Conservation (phyloP, 768 basidiomycete species). For the Hericium coralloides region DNA sequence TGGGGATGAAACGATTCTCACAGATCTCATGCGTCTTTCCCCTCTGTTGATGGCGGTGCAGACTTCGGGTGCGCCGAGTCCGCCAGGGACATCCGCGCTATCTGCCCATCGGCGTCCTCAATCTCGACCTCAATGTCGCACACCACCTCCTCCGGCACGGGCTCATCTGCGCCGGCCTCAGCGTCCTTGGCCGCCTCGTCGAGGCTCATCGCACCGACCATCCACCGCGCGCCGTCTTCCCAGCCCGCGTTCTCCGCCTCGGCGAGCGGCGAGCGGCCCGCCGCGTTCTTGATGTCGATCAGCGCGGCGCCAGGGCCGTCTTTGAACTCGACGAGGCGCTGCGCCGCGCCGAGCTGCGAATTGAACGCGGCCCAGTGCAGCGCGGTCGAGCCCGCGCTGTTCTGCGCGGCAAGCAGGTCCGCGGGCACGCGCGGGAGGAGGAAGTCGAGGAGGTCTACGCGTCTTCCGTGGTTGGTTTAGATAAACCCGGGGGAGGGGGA, state of each 20-base stretch:
- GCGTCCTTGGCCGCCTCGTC: conserved; percentile 36
- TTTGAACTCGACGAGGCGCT: conserved; percentile 49
- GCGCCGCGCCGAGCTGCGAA: conserved; percentile 54
- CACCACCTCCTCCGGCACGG: conserved; percentile 18
- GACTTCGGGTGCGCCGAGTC: not conserved
- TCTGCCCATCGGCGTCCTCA: conserved; percentile 59
- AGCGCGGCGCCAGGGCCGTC: conserved; percentile 52
- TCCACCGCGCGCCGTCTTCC: conserved; percentile 79
- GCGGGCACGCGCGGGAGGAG: conserved; percentile 55
- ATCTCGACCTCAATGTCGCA: conserved; percentile 58
- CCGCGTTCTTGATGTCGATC: conserved; percentile 70
- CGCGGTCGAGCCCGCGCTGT: conserved; percentile 70
- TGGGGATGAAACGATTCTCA: too few species aligned
- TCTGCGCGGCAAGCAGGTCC: conserved; percentile 50
- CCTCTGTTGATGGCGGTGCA: not conserved
- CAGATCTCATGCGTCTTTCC: not conserved
- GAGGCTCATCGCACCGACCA: conserved; percentile 74
- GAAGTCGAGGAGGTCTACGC: conserved; percentile 64
- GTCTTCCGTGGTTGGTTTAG: conserved; percentile 37
- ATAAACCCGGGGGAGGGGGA: not conserved
- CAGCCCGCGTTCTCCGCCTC: conserved; percentile 75
- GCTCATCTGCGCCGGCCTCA: conserved; percentile 30
- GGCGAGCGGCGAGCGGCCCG: conserved; percentile 67
- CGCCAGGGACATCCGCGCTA: conserved; percentile 47
- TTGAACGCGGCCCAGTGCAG: conserved; percentile 92